Base-by-base conservation (phyloP, 1,284 basidiomycete genomes). In the Puccinia brachypodii region DNA sequence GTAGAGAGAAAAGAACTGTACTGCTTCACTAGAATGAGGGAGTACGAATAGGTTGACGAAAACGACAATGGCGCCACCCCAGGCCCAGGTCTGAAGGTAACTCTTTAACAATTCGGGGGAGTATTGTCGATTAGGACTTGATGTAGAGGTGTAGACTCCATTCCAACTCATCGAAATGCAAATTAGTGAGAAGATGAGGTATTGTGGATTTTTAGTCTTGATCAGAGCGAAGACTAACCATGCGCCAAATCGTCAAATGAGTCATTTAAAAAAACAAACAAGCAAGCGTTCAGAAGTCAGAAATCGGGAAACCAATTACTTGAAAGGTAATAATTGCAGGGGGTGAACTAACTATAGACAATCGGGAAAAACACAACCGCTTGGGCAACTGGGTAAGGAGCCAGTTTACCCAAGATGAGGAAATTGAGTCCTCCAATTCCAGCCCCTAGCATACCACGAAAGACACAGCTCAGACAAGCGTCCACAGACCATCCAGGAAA, bases 61-160 rank as follows among this genome's bases (percentile, higher is more conserved):
- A 6, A 87, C 82, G 13, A 86, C 86, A 25, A 87, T 87, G 0
- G 85, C 87, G 36, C 72, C 82, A 68, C 73, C 85, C 38, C 82
- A 85, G 83, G 84, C 73, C 78, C 87, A 87, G 7, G 86, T 68
- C 64, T 86, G 84, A 36, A 87, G 83, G 83, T 87, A 87, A 47
- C 82, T 85, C 53, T 83, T 80, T 3, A 87, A 84, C 72, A 85
- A 86, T 0, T 68, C 64, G 4, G 85, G 60, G 1, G 81, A 82
- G 77, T 86, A 87, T 2, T 73, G 82, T 8, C 83, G 71, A n/a
- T 82, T 83, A 38, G 84, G 83, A 38, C 11, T 31, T 22, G 53
- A 47, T n/a, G 76, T 53, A 14, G 76, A 42, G 1, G 84, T 84
- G 72, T 84, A 84, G 38, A 86, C 85, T 2, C 87, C 87, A 38